Evolutionary conservation across 257 asterid species (phyloP).

Genomic region (Rauvolfia tetraphylla): DNA sequence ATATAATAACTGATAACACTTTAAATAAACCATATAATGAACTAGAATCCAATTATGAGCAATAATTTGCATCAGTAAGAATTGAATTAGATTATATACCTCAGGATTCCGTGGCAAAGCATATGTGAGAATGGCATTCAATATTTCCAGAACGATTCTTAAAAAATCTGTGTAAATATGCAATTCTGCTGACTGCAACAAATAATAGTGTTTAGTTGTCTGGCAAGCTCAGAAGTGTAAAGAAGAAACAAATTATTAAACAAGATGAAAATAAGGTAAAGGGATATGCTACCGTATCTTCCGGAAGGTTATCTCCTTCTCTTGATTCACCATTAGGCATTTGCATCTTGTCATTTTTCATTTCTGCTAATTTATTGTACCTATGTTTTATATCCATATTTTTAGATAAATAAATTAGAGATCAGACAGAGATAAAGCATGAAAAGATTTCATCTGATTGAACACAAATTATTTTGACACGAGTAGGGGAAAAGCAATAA

Average conservation of each 20-base stretch:
- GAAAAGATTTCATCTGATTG: background rate
- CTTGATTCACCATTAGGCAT: slow-evolving; percentile 48
- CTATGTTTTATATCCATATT: slow-evolving; percentile 31
- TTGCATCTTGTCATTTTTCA: slow-evolving; percentile 70
- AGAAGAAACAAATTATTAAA: background rate
- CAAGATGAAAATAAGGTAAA: background rate
- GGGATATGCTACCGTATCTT: slow-evolving; percentile 55
- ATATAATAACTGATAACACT: background rate
- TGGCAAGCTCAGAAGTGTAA: background rate
- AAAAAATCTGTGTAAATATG: slow-evolving; percentile 81
- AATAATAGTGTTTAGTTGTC: background rate
- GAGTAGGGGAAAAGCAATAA: slow-evolving; percentile 17
- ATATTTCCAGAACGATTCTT: slow-evolving; percentile 84
- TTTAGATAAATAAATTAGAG: background rate
- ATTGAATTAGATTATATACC: slow-evolving; percentile 40
- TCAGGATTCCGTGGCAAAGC: slow-evolving; percentile 90
- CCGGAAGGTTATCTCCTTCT: slow-evolving; percentile 64
- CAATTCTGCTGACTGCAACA: slow-evolving; percentile 72
- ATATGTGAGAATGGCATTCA: slow-evolving; percentile 74
- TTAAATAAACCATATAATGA: background rate
- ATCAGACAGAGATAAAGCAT: background rate
- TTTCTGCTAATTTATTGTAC: slow-evolving; percentile 93
- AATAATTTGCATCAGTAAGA: slow-evolving; percentile 13
- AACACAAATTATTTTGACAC: background rate
- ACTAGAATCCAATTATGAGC: background rate